A percentile compares a stretch with the other conserved stretches of the same genome.
Evolutionary conservation across 768 basidiomycete species (phyloP).

Genomic region (Pulveroboletus ravenelii): DNA sequence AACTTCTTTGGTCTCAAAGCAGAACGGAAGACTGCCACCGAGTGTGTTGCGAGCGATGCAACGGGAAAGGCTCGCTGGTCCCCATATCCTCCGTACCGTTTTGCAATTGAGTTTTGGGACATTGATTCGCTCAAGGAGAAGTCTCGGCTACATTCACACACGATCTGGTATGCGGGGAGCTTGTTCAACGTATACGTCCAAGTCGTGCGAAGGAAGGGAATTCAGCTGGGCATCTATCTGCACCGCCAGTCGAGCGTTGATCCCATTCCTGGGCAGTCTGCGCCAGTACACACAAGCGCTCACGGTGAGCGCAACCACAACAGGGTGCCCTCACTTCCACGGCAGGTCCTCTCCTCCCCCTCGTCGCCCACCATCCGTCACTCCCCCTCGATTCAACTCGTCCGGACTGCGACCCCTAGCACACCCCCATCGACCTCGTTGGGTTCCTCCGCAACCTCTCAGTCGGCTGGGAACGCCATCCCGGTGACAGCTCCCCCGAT

Average conservation of each 20-base stretch:
- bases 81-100: constrained; percentile 74
- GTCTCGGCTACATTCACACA: constrained; percentile 74
- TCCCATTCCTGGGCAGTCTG: constrained; percentile 68
- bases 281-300: constrained; percentile 37
- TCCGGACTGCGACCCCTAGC: constrained; percentile 42
- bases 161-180: constrained; percentile 87
- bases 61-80: constrained; percentile 55
- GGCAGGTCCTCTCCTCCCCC: constrained; percentile 26
- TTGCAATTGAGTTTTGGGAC: constrained; percentile 89
- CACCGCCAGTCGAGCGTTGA: constrained; percentile 83
- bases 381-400: constrained; percentile 44
- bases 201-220: constrained; percentile 74
- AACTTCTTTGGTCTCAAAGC: constrained; percentile 63
- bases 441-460: constrained; percentile 16
- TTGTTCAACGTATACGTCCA: constrained; percentile 89
- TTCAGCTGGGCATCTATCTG: constrained; percentile 83
- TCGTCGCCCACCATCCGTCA: constrained; percentile 33
- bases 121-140: constrained; percentile 80
- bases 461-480: constrained; percentile 18
- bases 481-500: constrained; percentile 43
- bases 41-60: constrained; percentile 40
- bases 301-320: constrained; percentile 25
- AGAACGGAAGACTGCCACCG: constrained; percentile 37
- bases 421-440: constrained; percentile 24
- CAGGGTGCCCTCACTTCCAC: constrained; percentile 29